Conservation (phyloP, 2,329 filamentous ascomycete genomes). For the Pyrenophora teres region DNA sequence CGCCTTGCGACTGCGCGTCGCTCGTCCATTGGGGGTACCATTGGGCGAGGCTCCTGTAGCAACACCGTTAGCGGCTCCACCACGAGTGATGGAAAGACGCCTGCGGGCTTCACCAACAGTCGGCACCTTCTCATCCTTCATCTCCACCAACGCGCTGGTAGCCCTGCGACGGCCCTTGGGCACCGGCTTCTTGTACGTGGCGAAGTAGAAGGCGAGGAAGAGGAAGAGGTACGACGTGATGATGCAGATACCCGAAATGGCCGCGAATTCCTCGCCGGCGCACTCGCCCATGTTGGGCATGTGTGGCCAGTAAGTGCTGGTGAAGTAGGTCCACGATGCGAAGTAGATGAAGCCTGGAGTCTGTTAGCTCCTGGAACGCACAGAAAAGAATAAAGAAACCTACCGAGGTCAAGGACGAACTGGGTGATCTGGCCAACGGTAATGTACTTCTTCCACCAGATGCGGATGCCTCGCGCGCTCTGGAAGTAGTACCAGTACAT, state of each 20-base stretch:
- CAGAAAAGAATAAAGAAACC: conserved; percentile 39
- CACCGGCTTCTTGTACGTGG: conserved; percentile 88
- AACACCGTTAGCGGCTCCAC: conserved; percentile 47
- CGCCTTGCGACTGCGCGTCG: conserved; percentile 73
- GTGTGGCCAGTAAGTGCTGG: conserved; percentile 83
- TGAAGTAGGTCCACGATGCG: conserved; percentile 98
- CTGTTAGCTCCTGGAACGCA: conserved; percentile 23
- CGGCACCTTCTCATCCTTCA: conserved; percentile 72
- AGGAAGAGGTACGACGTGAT: conserved; percentile 94
- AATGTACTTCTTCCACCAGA: conserved; percentile 99
- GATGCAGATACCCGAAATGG: conserved; percentile 88
- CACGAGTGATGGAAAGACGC: conserved; percentile 52
- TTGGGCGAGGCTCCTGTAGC: conserved; percentile 53
- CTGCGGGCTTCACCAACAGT: conserved; percentile 58
- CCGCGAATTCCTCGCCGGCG: conserved; percentile 95
- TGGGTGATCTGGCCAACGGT: conserved; percentile 96
- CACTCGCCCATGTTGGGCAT: conserved; percentile 85
- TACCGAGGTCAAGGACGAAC: conserved; percentile 95
- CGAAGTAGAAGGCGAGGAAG: conserved; percentile 98
- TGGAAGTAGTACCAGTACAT: conserved; percentile 99
- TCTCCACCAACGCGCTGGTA: conserved; percentile 84
- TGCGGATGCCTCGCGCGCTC: conserved; percentile 89
- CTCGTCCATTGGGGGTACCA: conserved; percentile 59
- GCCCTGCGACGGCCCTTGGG: conserved; percentile 75
- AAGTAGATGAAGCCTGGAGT: conserved; percentile 93